Conservation (phyloP, 257 asterid genomes). For the Solanum paucissectum region DNA sequence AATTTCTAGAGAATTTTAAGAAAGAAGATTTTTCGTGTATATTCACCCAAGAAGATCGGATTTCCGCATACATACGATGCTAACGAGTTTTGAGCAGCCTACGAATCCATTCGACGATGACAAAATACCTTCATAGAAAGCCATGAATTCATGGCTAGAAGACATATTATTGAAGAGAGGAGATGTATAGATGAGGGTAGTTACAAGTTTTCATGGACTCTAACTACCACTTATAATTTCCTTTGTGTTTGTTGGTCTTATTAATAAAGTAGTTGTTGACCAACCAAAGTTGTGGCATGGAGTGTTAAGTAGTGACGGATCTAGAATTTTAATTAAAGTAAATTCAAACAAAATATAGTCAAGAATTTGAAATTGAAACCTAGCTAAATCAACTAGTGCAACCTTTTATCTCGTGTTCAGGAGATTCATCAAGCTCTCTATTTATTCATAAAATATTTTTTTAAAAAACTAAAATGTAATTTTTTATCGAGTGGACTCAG, state of each 20-base stretch:
- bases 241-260: background rate
- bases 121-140: background rate
- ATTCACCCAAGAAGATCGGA: background rate
- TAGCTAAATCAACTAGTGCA: background rate
- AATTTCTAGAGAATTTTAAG: no score
- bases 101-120: background rate
- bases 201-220: background rate
- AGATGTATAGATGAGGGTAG: background rate
- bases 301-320: no score
- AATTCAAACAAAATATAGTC: background rate
- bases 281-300: background rate
- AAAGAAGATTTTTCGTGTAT: no score
- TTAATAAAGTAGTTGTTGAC: background rate
- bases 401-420: background rate
- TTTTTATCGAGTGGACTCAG: background rate
- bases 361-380: no score
- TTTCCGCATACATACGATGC: no score
- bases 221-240: background rate
- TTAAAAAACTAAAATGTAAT: rapidly evolving
- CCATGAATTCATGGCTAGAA: background rate
- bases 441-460: background rate
- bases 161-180: background rate
- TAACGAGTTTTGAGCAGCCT: background rate
- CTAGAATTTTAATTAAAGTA: no score
- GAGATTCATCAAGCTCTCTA: background rate